phyloP scores from a whole-genome alignment of 148 eudicot genomes.

The Limonium bicolor region DNA sequence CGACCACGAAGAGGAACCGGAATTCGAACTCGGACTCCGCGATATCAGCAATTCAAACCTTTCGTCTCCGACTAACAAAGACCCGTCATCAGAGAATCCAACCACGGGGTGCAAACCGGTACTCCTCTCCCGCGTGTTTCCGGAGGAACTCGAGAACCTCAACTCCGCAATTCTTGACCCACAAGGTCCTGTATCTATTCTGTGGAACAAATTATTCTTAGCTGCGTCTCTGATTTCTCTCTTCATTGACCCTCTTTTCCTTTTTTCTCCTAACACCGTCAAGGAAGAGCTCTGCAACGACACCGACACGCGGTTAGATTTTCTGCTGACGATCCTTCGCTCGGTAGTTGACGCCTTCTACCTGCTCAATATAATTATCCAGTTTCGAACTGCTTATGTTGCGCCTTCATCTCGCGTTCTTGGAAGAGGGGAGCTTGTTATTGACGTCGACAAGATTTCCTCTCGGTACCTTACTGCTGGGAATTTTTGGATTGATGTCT shows the following conservation, averaged over 20 bases:
- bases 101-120: slow-evolving; percentile 2
- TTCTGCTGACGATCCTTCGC: slow-evolving; percentile 18
- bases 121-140: slow-evolving; percentile 24
- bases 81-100: too few relatives aligned
- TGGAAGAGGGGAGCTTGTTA: slow-evolving; percentile 32
- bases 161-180: slow-evolving; percentile 18
- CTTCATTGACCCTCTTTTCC: slow-evolving; percentile 44
- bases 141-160: slow-evolving; percentile 29
- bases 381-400: slow-evolving; percentile 29
- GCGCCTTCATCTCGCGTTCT: slow-evolving; percentile 25
- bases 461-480: slow-evolving; percentile 21
- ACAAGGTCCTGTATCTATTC: slow-evolving; percentile 10
- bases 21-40: too few relatives aligned
- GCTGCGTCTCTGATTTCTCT: slow-evolving; percentile 24
- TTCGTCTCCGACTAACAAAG: too few relatives aligned
- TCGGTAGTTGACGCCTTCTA: slow-evolving; percentile 28
- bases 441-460: slow-evolving; percentile 14
- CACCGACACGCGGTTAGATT: slow-evolving; percentile 25
- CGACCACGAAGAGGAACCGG: too few relatives aligned
- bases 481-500: slow-evolving; percentile 23
- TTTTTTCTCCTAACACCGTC: slow-evolving; percentile 23
- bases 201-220: slow-evolving; percentile 29
- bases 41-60: too few relatives aligned
- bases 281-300: slow-evolving; percentile 16
- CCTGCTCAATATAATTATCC: slow-evolving; percentile 21